A percentile compares a stretch with the other conserved stretches of the same genome.
These are phyloP conservation scores for Leccinum aurantiacum DNA, from an alignment of 768 basidiomycete species.

Conservation along the genomic window DNA sequence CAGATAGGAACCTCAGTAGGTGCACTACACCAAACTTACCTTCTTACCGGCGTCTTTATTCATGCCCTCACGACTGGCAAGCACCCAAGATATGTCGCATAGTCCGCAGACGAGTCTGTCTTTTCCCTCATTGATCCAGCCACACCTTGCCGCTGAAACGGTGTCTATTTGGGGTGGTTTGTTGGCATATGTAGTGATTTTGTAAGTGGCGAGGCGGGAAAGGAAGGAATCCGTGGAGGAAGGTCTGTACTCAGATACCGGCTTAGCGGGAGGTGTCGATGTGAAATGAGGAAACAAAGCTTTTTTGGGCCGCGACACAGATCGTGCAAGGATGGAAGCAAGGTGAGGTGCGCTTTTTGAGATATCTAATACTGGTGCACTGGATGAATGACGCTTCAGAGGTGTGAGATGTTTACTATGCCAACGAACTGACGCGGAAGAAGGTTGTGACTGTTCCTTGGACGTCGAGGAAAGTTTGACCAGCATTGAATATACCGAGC, in stretches of 20 bases:
- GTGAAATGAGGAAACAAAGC: conserved; percentile 45
- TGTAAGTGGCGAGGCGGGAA: conserved; percentile 72
- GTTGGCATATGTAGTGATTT: conserved; percentile 75
- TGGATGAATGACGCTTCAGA: conserved; percentile 6
- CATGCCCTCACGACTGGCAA: conserved; percentile 70
- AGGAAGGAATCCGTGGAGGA: conserved; percentile 76
- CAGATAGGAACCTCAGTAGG: conserved; percentile 17
- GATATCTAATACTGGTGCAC: conserved; percentile 26
- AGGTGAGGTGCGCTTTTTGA: conserved; percentile 69
- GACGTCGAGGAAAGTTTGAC: conserved; percentile 73
- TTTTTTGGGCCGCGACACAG: conserved; percentile 53
- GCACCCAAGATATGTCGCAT: conserved; percentile 72
- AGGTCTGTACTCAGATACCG: conserved; percentile 67
- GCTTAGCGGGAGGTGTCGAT: conserved; percentile 23
- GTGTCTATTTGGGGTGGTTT: conserved; percentile 75
- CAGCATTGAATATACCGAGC: conserved; percentile 73
- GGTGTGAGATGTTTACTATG: not conserved
- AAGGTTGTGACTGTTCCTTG: conserved; percentile 42
- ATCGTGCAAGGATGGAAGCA: conserved; percentile 67
- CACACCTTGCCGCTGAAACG: conserved; percentile 78
- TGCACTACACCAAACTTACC: conserved; percentile 25
- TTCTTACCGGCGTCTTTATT: conserved; percentile 72
- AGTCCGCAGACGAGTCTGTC: conserved; percentile 74
- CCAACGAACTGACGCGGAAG: conserved; percentile 18
- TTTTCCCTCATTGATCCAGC: conserved; percentile 83